Base-by-base conservation (phyloP, 371 early-diverging fungal genomes). In the Nosema bombycis region DNA sequence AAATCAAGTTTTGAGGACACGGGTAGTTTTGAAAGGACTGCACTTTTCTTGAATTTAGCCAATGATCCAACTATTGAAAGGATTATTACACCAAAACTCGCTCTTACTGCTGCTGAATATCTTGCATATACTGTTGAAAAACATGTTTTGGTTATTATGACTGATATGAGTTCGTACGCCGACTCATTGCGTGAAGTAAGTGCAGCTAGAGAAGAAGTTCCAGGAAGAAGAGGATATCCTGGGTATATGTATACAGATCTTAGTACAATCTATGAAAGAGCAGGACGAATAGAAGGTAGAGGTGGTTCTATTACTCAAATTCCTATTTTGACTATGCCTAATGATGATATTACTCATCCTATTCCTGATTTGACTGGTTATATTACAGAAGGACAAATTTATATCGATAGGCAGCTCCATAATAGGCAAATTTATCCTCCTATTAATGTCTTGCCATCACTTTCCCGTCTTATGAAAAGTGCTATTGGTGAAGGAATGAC, bases 161-260 rank as follows among this genome's bases (percentile, higher is more conserved):
- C 98, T n/a, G 99, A 99, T 85, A 97, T 99, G 98, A 92, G 92
- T 89, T 96, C 96, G 23, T 99, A 99, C 86, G 99, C 99, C 24
- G 99, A 99, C 89, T 98, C 99, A 14, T 89, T 99, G 85, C 93
- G 99, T 90, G 99, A 99, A 85, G 92, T 85, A 23, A 96, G 97
- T 74, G 98, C 99, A 77, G 98, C 98, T 33, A 91, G 99, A 88
- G 99, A 99, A 89, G 99, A 99, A 89, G 98, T 99, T 3, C 99
- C 99, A 6, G 99, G 99, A 85, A 93, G 99, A 88, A 92, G 97
- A 88, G 99, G 99, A 86, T 99, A 97, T 88, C 99, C 99, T 24
- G 99, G 99, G 88, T 99, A 98, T 87, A 99, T 99, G 99, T 99
- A 99, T 89, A 99, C 99, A 34, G 99, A 99, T 90, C 90, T 99